Evolutionary conservation across 106 monocot genomes (phyloP).

Genomic region (Triglochin maritima): DNA sequence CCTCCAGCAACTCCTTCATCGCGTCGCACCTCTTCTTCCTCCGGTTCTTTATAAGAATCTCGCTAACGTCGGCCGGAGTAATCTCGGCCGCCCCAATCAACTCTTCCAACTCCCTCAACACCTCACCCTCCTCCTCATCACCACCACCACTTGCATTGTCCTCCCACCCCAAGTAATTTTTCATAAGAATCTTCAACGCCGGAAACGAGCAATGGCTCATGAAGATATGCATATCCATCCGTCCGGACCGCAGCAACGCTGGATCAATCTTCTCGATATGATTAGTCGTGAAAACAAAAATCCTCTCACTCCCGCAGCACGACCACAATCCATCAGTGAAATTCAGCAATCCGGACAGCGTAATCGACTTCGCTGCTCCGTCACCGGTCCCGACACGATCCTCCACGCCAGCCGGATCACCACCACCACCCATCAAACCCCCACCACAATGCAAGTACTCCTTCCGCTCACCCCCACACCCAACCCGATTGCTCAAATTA

Average conservation of each 20-base stretch:
- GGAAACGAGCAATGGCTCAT: conserved; percentile 70
- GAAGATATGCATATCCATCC: conserved; percentile 86
- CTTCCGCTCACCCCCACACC: not conserved
- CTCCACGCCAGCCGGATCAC: not conserved
- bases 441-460: too few relatives aligned
- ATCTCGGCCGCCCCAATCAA: conserved; percentile 41
- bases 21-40: conserved; percentile 30
- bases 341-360: conserved; percentile 63
- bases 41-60: conserved; percentile 68
- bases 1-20: conserved; percentile 28
- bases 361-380: conserved; percentile 20
- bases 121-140: not conserved
- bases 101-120: conserved; percentile 37
- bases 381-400: not conserved
- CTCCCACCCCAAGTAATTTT: conserved; percentile 49
- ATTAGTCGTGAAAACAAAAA: conserved; percentile 81
- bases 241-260: conserved; percentile 59
- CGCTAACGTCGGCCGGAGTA: conserved; percentile 81
- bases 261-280: conserved; percentile 60
- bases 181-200: conserved; percentile 52
- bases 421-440: too few relatives aligned
- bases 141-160: conserved; percentile 3
- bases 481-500: conserved; percentile 26
- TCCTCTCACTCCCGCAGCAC: conserved; percentile 74
- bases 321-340: conserved; percentile 89